Evolutionary conservation across 164 flowering plant genomes (phyloP).

Genomic region (Tetracentron sinense): DNA sequence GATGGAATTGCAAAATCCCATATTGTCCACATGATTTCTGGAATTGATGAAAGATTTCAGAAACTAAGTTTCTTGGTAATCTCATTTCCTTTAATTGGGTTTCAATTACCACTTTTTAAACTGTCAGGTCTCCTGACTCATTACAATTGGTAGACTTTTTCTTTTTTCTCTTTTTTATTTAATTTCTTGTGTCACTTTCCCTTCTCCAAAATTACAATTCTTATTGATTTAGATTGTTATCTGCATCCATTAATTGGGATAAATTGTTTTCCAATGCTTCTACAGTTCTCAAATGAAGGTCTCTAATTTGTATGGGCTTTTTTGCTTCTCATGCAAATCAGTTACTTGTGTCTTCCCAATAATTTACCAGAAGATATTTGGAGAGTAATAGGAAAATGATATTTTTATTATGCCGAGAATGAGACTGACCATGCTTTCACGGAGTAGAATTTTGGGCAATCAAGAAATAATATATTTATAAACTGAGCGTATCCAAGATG

Average conservation of each 20-base stretch:
- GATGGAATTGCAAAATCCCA: constrained; percentile 62
- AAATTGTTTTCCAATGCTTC: neutral
- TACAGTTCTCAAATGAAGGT: neutral
- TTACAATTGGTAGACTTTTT: neutral
- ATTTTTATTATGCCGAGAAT: neutral
- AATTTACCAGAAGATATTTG: neutral
- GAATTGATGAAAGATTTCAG: constrained; percentile 67
- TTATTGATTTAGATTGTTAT: neutral
- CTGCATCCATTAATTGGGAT: neutral
- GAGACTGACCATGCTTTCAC: neutral
- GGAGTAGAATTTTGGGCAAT: neutral
- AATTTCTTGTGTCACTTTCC: neutral
- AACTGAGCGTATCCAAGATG: neutral
- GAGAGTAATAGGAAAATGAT: neutral
- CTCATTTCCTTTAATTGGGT: neutral
- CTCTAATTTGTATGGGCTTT: neutral
- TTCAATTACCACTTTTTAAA: neutral
- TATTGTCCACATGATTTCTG: constrained; percentile 42
- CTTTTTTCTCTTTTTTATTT: neutral
- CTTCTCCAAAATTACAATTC: neutral
- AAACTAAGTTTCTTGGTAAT: constrained; percentile 58
- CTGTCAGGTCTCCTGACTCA: neutral
- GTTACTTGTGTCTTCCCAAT: neutral
- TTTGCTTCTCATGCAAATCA: neutral
- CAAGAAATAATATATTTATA: too few species aligned